A percentile compares a stretch with the other conserved stretches of the same genome.
Conservation (phyloP, 2,329 filamentous ascomycete species). For the Xylaria sp. region DNA sequence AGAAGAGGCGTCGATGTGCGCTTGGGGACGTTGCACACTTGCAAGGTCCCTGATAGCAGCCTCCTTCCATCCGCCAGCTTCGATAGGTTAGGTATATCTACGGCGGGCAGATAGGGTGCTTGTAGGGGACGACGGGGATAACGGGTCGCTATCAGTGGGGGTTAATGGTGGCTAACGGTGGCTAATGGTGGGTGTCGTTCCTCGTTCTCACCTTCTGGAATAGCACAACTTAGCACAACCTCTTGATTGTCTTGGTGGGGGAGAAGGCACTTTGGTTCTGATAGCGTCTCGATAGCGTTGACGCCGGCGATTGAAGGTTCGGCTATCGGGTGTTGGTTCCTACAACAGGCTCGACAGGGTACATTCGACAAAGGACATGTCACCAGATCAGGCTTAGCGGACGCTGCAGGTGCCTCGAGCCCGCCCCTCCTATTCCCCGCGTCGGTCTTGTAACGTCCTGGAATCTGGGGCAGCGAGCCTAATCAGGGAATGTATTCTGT, state of each 20-base stretch:
- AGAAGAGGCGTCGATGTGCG: background rate
- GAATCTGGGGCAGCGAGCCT: constrained; percentile 29
- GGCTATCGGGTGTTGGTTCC: constrained; percentile 24
- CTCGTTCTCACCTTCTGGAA: constrained; percentile 33
- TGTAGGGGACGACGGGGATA: constrained; percentile 2
- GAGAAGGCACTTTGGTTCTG: background rate
- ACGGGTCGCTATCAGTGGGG: constrained; percentile 7
- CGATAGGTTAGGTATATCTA: background rate
- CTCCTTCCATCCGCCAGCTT: constrained; percentile 3
- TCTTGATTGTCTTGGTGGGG: constrained; percentile 7
- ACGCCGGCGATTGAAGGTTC: constrained; percentile 2
- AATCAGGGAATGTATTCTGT: constrained; percentile 28
- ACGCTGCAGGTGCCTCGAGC: constrained; percentile 3
- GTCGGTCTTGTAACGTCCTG: constrained; percentile 14
- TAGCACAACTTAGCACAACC: constrained; percentile 19
- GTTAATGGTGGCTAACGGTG: background rate
- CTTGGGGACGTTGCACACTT: constrained; percentile 9
- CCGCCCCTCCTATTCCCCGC: constrained; percentile 24
- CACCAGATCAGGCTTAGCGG: constrained; percentile 26
- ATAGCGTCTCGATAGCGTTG: constrained; percentile 13
- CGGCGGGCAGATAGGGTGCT: constrained; percentile 6
- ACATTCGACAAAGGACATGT: constrained; percentile 19
- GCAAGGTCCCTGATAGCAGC: constrained; percentile 11
- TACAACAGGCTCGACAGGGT: background rate
- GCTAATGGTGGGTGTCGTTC: constrained; percentile 22